Evolutionary conservation across 2,329 filamentous ascomycete genomes (phyloP).

Genomic region (Cladosporium sp.): DNA sequence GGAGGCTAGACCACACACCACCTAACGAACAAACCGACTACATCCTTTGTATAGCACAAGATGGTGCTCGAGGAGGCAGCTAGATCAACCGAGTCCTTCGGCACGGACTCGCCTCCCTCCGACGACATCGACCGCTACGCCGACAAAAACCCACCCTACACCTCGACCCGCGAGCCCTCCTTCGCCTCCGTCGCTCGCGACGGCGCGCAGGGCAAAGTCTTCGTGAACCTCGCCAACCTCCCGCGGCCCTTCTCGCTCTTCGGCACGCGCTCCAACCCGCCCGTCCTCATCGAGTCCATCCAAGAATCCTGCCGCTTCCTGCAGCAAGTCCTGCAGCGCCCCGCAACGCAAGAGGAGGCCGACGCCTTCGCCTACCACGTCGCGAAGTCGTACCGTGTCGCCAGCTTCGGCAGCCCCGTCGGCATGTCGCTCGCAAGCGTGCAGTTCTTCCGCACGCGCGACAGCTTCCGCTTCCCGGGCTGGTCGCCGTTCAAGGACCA

Average conservation of each 20-base stretch:
- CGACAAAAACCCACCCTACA: constrained; percentile 29
- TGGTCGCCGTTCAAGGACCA: constrained; percentile 33
- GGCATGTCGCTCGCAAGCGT: constrained; percentile 29
- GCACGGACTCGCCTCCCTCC: constrained; percentile 30
- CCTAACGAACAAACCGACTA: not conserved
- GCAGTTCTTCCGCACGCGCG: constrained; percentile 31
- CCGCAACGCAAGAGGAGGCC: constrained; percentile 35
- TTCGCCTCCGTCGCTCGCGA: constrained; percentile 9
- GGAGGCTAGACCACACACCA: no score
- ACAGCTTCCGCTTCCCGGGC: constrained; percentile 37
- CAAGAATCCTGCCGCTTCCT: constrained; percentile 25
- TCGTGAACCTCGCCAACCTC: constrained; percentile 33
- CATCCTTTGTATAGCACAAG: constrained; percentile 9
- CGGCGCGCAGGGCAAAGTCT: constrained; percentile 2
- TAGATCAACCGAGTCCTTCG: constrained; percentile 27
- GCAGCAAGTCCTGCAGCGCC: constrained; percentile 30
- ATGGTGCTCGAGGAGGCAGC: constrained; percentile 39
- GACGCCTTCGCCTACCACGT: constrained; percentile 38
- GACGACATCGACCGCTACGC: constrained; percentile 36
- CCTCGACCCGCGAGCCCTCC: constrained; percentile 28
- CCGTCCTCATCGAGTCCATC: constrained; percentile 28
- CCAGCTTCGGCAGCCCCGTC: constrained; percentile 33
- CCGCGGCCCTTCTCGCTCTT: constrained; percentile 33
- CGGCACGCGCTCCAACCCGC: constrained; percentile 26
- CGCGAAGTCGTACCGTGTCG: constrained; percentile 32